phyloP scores from a whole-genome alignment of 768 basidiomycete genomes.

The Lactifluus rugatus region DNA sequence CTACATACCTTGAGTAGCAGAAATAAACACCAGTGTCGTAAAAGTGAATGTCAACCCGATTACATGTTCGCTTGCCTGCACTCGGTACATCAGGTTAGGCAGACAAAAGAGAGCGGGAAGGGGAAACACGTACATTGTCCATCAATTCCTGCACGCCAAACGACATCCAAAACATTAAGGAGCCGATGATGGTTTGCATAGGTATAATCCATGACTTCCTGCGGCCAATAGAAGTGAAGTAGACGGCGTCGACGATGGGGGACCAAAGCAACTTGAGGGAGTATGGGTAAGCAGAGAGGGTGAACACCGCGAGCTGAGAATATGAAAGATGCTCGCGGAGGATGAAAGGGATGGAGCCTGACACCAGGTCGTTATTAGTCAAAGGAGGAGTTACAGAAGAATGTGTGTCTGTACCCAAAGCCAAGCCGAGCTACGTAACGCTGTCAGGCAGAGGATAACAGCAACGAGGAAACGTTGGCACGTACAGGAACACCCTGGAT shows the following conservation, averaged over 20 bases:
- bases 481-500: constrained; percentile 84
- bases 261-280: constrained; percentile 97
- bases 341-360: constrained; percentile 94
- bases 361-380: neutral
- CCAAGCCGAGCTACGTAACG: constrained; percentile 62
- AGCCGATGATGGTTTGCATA: constrained; percentile 86
- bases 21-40: constrained; percentile 84
- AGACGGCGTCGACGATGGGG: constrained; percentile 91
- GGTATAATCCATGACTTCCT: constrained; percentile 99
- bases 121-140: constrained; percentile 49
- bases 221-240: constrained; percentile 73
- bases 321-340: constrained; percentile 93
- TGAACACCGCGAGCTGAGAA: constrained; percentile 91
- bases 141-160: constrained; percentile 65
- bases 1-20: constrained; percentile 88
- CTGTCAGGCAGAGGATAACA: neutral
- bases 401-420: constrained; percentile 49
- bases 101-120: neutral
- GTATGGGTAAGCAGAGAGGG: constrained; percentile 88
- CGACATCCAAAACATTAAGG: constrained; percentile 72
- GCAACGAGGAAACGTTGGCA: constrained; percentile 21
- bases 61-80: constrained; percentile 75
- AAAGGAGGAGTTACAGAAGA: neutral
- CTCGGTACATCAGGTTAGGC: constrained; percentile 8
- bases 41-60: constrained; percentile 72